Evolutionary conservation across 2,329 filamentous ascomycete genomes (phyloP), one percentile per base, ranked within the genome.

Genomic region (Ophiostoma fasciatum): DNA sequence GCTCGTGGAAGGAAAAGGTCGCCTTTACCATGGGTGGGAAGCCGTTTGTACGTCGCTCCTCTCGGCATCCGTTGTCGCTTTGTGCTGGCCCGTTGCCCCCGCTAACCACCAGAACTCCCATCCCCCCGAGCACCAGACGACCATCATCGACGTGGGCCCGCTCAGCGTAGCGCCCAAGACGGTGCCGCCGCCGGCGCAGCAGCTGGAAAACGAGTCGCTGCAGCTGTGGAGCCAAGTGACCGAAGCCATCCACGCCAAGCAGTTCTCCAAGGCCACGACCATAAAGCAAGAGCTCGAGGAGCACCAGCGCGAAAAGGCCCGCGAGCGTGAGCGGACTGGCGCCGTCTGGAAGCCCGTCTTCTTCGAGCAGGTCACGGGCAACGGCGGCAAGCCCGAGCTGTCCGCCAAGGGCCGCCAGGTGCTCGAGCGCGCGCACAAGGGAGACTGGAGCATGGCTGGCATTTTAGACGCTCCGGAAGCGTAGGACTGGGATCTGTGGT

Each of bases 231-330:
- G 74, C 23, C 73, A 72, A 18, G 88, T 98, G 30, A 96, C 90
- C 14, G 68, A 82, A 35, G 84, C 87, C 25, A 96, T 98, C 50
- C 57, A 72, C 17, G 62, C 74, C 42, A 92, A 87, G 58, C 83
- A 93, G 53, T 98, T 76, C 57, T 71, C 70, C 28, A 75, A 80
- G 45, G 90, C 90, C 7, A 98, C 90, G 17, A 74, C 71, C 15
- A 62, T 90, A 43, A 98, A 98, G 63, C 74, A 84, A 41, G 84
- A 93, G 49, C 72, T 98, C 10, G 90, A 98, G 57, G 90, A 98
- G 56, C 67, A 68, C 29, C 90, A 98, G 60, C 70, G 90, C 22
- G 72, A 82, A 49, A 88, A 83, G 59, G 87, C 83, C 1, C 75
- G 83, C 18, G 75, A 88, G 52, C 69, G 90, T 29, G 80, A 88